phyloP scores from a whole-genome alignment of 805 yeast genomes.

The Metschnikowia colocasiae region DNA sequence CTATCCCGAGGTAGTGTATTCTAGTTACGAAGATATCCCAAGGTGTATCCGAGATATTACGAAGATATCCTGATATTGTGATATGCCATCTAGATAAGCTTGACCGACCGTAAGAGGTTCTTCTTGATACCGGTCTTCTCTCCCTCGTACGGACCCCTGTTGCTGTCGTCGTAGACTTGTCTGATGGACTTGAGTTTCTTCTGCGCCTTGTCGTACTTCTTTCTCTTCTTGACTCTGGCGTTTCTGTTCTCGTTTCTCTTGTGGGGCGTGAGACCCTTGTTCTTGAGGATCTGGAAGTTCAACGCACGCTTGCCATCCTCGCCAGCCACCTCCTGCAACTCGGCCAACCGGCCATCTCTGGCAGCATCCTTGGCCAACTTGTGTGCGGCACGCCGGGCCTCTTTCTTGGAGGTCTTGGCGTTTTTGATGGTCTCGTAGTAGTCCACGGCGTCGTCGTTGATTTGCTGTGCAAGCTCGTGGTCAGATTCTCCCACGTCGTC shows the following conservation, averaged over 20 bases:
- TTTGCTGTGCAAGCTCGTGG: slow-evolving; percentile 37
- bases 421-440: slow-evolving; percentile 57
- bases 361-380: slow-evolving; percentile 71
- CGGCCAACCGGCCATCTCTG: slow-evolving; percentile 77
- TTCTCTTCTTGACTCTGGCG: slow-evolving; percentile 97
- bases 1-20: slow-evolving; percentile 2
- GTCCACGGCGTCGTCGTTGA: slow-evolving; percentile 46
- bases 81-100: slow-evolving; percentile 35
- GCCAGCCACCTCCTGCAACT: slow-evolving; percentile 61
- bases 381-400: slow-evolving; percentile 60
- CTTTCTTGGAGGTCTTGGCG: slow-evolving; percentile 46
- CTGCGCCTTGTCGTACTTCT: slow-evolving; percentile 90
- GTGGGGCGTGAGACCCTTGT: slow-evolving; percentile 92
- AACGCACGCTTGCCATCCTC: slow-evolving; percentile 90
- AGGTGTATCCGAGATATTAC: background rate
- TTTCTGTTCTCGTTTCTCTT: slow-evolving; percentile 92
- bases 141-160: slow-evolving; percentile 75
- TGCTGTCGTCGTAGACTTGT: slow-evolving; percentile 77
- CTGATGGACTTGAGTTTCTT: slow-evolving; percentile 89
- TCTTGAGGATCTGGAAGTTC: slow-evolving; percentile 90
- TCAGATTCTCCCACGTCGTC: slow-evolving; percentile 49
- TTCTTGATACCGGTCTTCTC: slow-evolving; percentile 97
- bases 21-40: background rate
- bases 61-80: background rate
- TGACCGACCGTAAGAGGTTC: slow-evolving; percentile 83